Evolutionary conservation across 192 early-diverging fungal species (phyloP).

Genomic region (Chytriomyces sp.): DNA sequence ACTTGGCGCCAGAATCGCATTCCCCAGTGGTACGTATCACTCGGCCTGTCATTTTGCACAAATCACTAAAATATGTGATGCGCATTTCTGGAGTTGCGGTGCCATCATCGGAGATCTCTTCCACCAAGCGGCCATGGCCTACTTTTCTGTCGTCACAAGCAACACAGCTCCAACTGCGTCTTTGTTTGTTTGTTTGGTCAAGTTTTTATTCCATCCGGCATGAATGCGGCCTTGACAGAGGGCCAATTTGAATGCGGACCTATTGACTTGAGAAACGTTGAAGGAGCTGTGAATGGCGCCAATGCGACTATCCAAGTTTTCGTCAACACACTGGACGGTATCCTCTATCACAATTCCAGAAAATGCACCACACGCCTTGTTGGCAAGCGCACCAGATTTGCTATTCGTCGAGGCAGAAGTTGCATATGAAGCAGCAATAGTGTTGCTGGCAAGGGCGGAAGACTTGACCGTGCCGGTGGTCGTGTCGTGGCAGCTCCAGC

Average conservation of each 20-base stretch:
- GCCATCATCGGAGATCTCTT: conserved; percentile 39
- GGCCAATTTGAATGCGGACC: conserved; percentile 36
- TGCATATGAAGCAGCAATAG: too few species aligned
- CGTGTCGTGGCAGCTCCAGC: neutral
- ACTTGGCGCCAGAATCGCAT: conserved; percentile 37
- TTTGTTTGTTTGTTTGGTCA: neutral
- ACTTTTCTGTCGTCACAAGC: conserved; percentile 43
- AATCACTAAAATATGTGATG: conserved; percentile 19
- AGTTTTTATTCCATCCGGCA: neutral
- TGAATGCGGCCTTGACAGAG: neutral
- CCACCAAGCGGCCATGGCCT: conserved; percentile 41
- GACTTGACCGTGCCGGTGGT: neutral
- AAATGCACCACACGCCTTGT: too few species aligned
- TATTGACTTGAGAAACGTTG: conserved; percentile 37
- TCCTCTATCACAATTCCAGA: conserved; percentile 58
- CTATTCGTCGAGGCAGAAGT: too few species aligned
- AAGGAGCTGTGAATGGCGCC: conserved; percentile 44
- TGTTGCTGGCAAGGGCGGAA: too few species aligned
- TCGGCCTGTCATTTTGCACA: neutral
- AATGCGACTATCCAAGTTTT: conserved; percentile 61
- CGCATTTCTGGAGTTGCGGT: neutral
- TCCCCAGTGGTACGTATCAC: conserved; percentile 44
- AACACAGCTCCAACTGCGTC: conserved; percentile 42
- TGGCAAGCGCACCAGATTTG: neutral
- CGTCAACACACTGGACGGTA: conserved; percentile 54